Evolutionary conservation across 2,329 filamentous ascomycete genomes (phyloP).

Genomic region (Anisogramma anomala): DNA sequence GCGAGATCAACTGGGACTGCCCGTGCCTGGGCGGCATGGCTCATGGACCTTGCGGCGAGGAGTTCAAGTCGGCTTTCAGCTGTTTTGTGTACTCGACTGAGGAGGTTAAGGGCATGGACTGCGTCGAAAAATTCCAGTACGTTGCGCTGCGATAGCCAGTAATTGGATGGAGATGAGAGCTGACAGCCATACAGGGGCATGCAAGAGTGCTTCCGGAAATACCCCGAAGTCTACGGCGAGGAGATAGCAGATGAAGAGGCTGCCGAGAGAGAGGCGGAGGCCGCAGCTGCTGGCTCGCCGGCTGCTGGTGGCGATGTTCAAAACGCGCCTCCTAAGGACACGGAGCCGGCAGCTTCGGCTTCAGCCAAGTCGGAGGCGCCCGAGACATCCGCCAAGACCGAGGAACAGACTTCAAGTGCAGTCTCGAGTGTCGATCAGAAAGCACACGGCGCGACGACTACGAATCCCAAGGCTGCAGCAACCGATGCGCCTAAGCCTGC

Average conservation of each 20-base stretch:
- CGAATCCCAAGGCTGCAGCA: neutral
- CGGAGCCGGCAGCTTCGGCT: neutral
- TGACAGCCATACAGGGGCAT: conserved; percentile 53
- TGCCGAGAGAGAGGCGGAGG: conserved; percentile 20
- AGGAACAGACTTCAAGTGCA: neutral
- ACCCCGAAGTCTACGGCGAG: conserved; percentile 85
- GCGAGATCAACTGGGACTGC: conserved; percentile 99
- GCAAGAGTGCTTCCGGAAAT: conserved; percentile 91
- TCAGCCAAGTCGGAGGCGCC: neutral
- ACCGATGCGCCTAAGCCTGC: conserved; percentile 3
- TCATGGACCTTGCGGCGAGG: conserved; percentile 83
- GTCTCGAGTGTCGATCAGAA: neutral
- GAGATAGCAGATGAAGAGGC: conserved; percentile 70
- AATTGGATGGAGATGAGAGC: neutral
- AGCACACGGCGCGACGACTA: neutral
- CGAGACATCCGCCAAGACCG: neutral
- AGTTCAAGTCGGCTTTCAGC: conserved; percentile 93
- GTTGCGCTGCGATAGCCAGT: conserved; percentile 23
- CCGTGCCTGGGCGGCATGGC: conserved; percentile 97
- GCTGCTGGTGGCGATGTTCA: neutral
- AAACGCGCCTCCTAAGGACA: conserved; percentile 7
- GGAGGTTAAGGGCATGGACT: conserved; percentile 96
- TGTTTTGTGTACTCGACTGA: conserved; percentile 94
- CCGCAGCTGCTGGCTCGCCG: conserved; percentile 1
- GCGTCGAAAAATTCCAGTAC: conserved; percentile 94